Base-by-base conservation (phyloP, 1,284 basidiomycete species). In the Ganoderma lucidum region DNA sequence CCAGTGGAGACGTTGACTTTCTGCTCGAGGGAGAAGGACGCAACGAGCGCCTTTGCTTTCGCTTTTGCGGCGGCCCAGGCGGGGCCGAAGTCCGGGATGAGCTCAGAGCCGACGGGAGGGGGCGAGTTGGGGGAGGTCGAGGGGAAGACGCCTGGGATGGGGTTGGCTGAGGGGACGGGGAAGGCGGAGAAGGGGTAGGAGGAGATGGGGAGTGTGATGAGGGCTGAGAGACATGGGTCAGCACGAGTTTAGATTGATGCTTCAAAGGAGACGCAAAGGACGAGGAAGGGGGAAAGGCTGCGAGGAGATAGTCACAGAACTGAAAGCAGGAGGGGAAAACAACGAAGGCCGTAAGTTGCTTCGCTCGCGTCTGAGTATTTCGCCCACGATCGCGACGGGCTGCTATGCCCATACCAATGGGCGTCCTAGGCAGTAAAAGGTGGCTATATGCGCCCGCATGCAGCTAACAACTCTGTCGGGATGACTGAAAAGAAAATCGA, bases 1-100 rank as follows among this genome's bases (percentile, higher is more conserved):
- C 83, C 84, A 3, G 83, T 84, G 5, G 79, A 79, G 17, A 83
- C 72, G 32, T 78, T 82, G 6, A 82, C 85, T 71, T 85, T 86
- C 70, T 86, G 77, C 63, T 83, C 80, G 48, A 85, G 76, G 6
- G 82, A 78, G 66, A 79, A 79, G 35, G 66, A 67, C 8, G 79
- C 76, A 23, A 85, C 76, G 77, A 81, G 75, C 39, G 74, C 65
- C 70, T 77, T 76, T 6, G 84, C 84, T 63, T 81, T 81, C 53
- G 77, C 65, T 65, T 83, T 81, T 6, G 84, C 84, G 1, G 51
- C 64, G 8, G 78, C 76, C 84, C 84, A 85, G 28, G 85, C 83
- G 0, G 77, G 78, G 0, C 76, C 80, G 62, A 86, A 85, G 78
- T 85, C 83, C 6, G 85, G 85, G 0, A 86, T 76, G 15, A 83